Conservation (phyloP, 768 basidiomycete genomes). For the Mycena kentingensis region DNA sequence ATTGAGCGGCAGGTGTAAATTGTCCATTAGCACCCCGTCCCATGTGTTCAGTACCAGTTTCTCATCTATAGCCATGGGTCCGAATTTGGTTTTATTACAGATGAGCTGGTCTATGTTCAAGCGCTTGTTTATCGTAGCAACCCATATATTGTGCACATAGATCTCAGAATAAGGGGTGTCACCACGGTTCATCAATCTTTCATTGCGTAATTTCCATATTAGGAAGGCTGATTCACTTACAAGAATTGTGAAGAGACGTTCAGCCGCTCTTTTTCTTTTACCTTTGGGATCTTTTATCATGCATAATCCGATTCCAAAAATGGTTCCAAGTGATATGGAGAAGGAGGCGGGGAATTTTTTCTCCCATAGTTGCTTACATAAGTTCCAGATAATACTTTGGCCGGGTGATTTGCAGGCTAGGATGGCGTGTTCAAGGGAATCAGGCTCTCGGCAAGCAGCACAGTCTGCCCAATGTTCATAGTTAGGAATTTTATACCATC, state of each 20-base stretch:
- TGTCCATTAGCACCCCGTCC: too few species aligned
- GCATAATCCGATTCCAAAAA: background rate
- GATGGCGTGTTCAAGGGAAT: background rate
- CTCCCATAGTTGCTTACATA: background rate
- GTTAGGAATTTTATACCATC: background rate
- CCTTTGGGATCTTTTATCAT: background rate
- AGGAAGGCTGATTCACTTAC: background rate
- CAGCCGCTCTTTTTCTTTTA: background rate
- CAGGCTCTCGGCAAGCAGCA: background rate
- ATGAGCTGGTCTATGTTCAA: too few species aligned
- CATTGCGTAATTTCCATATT: too few species aligned
- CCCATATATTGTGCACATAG: too few species aligned
- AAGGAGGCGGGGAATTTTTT: background rate
- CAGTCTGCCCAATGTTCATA: slow-evolving; percentile 1
- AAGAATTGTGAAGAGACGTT: background rate
- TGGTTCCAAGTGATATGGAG: background rate
- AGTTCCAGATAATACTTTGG: background rate
- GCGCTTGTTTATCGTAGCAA: too few species aligned
- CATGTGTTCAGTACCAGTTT: too few species aligned
- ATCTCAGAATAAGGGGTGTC: too few species aligned
- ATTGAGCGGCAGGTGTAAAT: too few species aligned
- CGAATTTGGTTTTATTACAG: too few species aligned
- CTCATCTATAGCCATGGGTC: too few species aligned
- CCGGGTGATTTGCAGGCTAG: background rate
- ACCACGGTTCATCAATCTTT: too few species aligned